Base-by-base conservation (phyloP, 2,329 filamentous ascomycete species). In the Alternaria alternata region DNA sequence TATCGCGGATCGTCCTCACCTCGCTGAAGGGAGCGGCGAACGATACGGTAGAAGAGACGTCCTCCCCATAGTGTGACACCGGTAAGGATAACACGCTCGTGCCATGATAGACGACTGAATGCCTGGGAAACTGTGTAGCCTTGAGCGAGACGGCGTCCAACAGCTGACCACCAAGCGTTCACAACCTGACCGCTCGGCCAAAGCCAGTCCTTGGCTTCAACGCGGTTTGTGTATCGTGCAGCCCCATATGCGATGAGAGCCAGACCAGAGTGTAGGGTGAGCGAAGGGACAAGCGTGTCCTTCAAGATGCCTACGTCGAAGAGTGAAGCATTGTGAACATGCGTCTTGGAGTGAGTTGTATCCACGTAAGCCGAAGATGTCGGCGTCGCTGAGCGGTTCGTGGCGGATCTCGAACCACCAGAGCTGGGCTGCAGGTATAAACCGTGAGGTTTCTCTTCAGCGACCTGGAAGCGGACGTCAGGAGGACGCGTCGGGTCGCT, bases 131-230 rank as follows among this genome's bases (percentile, higher is more conserved):
- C 58, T 0, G 84, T 81, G 20, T 85, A 71, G 1, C 82, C 81
- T 30, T 81, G 78, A 57, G 80, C 76, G 11, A 86, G 77, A 5
- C 82, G 82, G n/a, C 81, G 78, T 14, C 86, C 85, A 42, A 88
- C 74, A 22, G 86, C 85, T 55, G 81, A 84, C 84, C 85, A 88
- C 87, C 86, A 88, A 7, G 85, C 86, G 69, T 87, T 88, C 57
- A 80, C 73, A 9, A 88, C 82, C 66, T 84, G 84, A 3, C 80
- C 84, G 4, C 80, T 76, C 1, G 86, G 84, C 86, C 86, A 88
- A 6, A 86, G 74, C 79, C 83, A 86, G 70, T 89, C 86, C 67
- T 89, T 89, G n/a, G 82, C 78, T 57, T 88, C 86, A 9, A 85
- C 81, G n/a, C 82, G 80, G 66, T 87, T 75, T 7, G 84, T 86